phyloP scores from a whole-genome alignment of 306 rosid species.

The Astragalus glycyphyllos region DNA sequence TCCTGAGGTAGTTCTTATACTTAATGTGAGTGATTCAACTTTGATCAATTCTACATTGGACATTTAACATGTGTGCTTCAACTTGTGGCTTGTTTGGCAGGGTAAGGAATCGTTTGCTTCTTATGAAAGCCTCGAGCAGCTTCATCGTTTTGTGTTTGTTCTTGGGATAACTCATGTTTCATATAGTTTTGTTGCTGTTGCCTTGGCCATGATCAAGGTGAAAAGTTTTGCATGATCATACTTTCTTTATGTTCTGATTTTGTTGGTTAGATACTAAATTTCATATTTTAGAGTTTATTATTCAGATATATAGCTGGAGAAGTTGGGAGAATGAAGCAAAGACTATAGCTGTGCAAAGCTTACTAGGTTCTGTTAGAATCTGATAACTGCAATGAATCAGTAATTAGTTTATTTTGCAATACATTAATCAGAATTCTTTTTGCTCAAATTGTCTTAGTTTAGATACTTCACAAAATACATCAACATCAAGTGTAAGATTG shows the following conservation, averaged over 20 bases:
- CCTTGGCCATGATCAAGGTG: slow-evolving; percentile 88
- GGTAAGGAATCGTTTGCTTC: slow-evolving; percentile 91
- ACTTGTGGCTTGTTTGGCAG: slow-evolving; percentile 49
- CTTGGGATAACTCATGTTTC: slow-evolving; percentile 83
- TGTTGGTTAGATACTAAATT: slow-evolving; percentile 17
- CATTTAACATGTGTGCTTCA: neutral
- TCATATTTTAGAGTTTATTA: slow-evolving; percentile 22
- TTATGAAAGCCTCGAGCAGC: slow-evolving; percentile 88
- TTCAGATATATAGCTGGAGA: slow-evolving; percentile 96
- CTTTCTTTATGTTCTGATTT: slow-evolving; percentile 13
- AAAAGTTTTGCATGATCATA: slow-evolving; percentile 23
- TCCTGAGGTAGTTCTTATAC: slow-evolving; percentile 57
- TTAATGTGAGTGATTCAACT: too few relatives aligned
- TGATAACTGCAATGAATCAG: slow-evolving; percentile 11
- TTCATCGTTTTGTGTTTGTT: slow-evolving; percentile 84
- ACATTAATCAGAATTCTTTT: neutral
- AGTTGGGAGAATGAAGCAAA: slow-evolving; percentile 91
- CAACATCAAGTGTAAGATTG: slow-evolving; percentile 50
- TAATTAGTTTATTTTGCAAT: slow-evolving; percentile 11
- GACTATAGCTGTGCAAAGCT: slow-evolving; percentile 56
- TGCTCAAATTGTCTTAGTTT: slow-evolving; percentile 42
- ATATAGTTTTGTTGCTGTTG: slow-evolving; percentile 80
- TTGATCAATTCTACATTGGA: too few relatives aligned
- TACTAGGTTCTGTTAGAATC: slow-evolving; percentile 58
- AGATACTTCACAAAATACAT: slow-evolving; percentile 55